Evolutionary conservation across 2,329 filamentous ascomycete species (phyloP), one percentile per base, ranked within the genome.

Genomic region (Geosmithia putterillii): DNA sequence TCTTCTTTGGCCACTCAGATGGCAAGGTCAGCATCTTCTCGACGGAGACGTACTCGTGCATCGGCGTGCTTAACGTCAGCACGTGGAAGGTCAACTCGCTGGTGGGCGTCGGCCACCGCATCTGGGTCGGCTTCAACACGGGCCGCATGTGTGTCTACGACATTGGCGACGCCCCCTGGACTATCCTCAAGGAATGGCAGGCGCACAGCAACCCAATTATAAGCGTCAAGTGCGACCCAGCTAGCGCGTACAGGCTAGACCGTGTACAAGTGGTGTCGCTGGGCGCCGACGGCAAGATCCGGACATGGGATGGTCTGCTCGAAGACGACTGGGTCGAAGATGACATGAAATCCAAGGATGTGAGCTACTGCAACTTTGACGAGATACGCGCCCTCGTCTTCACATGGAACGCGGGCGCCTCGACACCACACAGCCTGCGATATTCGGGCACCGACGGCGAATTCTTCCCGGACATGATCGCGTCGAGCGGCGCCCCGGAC

Each of bases 401-500:
- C 68, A 95, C 89, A 0, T 98, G 92, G 92, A 98, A 98, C 58
- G 90, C 89, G 2, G 92, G 92, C 2, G 92, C 92, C n/a, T 83
- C 83, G 15, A 95, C 92, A n/a, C 92, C 92, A 0, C 81, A 79
- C 46, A 85, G 81, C 54, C 67, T 96, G 28, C 76, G 84, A 44
- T 78, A 85, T 48, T 77, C 78, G 2, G 73, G 77, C 23, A 66
- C 75, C 43, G 86, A 94, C 54, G 75, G 76, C 10, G 71, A 73
- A 38, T 96, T 96, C 59, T 84, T 96, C 55, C 79, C 80, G 50
- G 79, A 90, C 45, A 73, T 94, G 15, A 69, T 98, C 21, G 76
- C 81, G 49, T 76, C 75, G n/a, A 81, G 83, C 48, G 75, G 82
- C 35, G 79, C 83, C 7, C 87, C 92, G 0, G 92, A 96, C 52